phyloP scores from a whole-genome alignment of 805 yeast genomes.

The Saturnispora hagleri region DNA sequence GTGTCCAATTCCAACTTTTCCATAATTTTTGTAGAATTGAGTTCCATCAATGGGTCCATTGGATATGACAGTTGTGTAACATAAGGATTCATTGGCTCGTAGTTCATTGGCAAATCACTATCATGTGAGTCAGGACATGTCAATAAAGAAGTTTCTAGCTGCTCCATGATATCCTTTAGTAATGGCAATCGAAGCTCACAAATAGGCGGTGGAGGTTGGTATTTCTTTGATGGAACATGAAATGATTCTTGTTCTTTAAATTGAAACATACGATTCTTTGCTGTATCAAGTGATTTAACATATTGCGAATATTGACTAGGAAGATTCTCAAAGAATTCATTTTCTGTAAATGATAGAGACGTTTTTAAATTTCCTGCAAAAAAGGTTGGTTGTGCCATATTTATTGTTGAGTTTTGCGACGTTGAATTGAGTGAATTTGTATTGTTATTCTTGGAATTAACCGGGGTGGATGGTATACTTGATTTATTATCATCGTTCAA shows the following conservation, averaged over 20 bases:
- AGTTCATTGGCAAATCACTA: slow-evolving; percentile 69
- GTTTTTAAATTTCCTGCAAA: slow-evolving; percentile 2
- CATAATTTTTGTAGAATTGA: slow-evolving; percentile 51
- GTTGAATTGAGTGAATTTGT: not conserved
- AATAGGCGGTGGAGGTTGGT: slow-evolving; percentile 1
- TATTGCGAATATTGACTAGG: slow-evolving; percentile 22
- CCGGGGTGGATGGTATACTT: not conserved
- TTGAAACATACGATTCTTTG: slow-evolving; percentile 24
- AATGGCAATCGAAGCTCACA: slow-evolving; percentile 44
- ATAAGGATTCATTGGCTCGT: slow-evolving; percentile 72
- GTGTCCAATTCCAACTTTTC: slow-evolving; percentile 78
- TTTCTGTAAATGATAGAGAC: slow-evolving; percentile 8
- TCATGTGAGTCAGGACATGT: slow-evolving; percentile 93
- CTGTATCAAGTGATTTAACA: slow-evolving; percentile 22
- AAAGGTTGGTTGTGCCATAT: not conserved
- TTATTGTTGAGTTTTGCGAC: not conserved
- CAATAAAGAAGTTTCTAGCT: slow-evolving; percentile 68
- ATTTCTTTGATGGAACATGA: slow-evolving; percentile 6
- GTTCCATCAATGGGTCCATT: slow-evolving; percentile 65
- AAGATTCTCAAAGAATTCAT: slow-evolving; percentile 18
- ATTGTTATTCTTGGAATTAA: not conserved
- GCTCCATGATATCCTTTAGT: slow-evolving; percentile 42
- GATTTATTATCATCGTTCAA: not conserved
- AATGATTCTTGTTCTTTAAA: slow-evolving; percentile 9
- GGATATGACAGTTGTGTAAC: slow-evolving; percentile 91